These are phyloP conservation scores for Lentinula guzmanii DNA, from an alignment of 768 basidiomycete genomes.

Conservation along the genomic window DNA sequence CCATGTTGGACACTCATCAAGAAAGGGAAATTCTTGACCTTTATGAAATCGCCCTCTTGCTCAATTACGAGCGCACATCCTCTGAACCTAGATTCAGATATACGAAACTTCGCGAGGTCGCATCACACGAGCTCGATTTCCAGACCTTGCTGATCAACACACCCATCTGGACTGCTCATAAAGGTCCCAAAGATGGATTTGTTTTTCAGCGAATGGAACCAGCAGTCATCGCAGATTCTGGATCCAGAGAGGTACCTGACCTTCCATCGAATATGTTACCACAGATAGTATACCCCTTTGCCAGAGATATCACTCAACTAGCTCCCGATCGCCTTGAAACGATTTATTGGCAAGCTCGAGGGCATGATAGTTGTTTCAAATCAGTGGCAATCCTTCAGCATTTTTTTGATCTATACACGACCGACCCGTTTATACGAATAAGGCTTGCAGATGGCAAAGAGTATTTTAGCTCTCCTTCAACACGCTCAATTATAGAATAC, in stretches of 20 bases:
- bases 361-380: conserved; percentile 15
- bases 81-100: conserved; percentile 14
- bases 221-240: not conserved
- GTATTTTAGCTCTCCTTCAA: conserved; percentile 3
- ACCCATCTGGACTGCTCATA: not conserved
- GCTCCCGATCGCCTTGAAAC: conserved; percentile 12
- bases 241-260: conserved; percentile 6
- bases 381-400: conserved; percentile 12
- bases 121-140: not conserved
- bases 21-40: not conserved
- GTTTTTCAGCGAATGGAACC: conserved; percentile 7
- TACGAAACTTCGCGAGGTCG: conserved; percentile 13
- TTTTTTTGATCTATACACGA: conserved; percentile 12
- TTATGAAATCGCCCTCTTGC: conserved; percentile 17
- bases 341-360: conserved; percentile 15
- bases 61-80: not conserved
- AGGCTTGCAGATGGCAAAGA: conserved; percentile 10
- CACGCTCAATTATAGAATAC: not conserved
- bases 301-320: not conserved
- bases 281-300: not conserved
- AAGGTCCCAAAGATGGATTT: conserved; percentile 9
- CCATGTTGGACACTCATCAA: not conserved
- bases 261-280: conserved; percentile 14
- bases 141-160: not conserved
- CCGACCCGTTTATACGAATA: conserved; percentile 7